A percentile compares a stretch with the other conserved stretches of the same genome.
These are phyloP conservation scores for Colletotrichum kahawae DNA, from an alignment of 2,329 filamentous ascomycete species.

Conservation along the genomic window DNA sequence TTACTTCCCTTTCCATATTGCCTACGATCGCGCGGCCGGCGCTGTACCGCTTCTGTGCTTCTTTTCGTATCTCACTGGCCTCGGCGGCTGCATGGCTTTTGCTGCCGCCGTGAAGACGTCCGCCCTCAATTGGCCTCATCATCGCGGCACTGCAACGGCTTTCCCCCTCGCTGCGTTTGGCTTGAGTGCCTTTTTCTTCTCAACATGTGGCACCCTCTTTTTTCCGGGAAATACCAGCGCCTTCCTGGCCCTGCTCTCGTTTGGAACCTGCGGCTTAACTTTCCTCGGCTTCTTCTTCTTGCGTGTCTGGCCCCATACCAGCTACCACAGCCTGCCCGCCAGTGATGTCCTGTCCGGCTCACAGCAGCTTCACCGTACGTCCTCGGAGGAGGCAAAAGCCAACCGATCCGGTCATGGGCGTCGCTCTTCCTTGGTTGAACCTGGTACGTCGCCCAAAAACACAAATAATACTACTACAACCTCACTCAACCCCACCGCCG, in stretches of 20 bases:
- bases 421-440: conserved; percentile 53
- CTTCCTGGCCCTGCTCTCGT: conserved; percentile 80
- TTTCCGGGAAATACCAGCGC: conserved; percentile 84
- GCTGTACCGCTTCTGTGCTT: conserved; percentile 73
- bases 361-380: conserved; percentile 45
- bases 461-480: conserved; percentile 32
- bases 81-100: conserved; percentile 93
- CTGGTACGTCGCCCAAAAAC: conserved; percentile 64
- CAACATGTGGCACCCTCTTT: conserved; percentile 74
- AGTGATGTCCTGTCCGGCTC: conserved; percentile 26
- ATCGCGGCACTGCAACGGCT: conserved; percentile 91
- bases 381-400: conserved; percentile 46
- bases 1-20: conserved; percentile 84
- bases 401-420: conserved; percentile 42
- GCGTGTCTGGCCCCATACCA: conserved; percentile 68
- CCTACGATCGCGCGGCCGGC: conserved; percentile 72
- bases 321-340: conserved; percentile 62
- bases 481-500: conserved; percentile 28
- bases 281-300: conserved; percentile 86
- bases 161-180: conserved; percentile 94
- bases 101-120: conserved; percentile 84
- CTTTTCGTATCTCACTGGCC: conserved; percentile 83
- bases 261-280: conserved; percentile 78
- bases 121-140: conserved; percentile 88
- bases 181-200: conserved; percentile 96